Conservation (phyloP, 345 rosid genomes). For the Eucalyptus pumila region DNA sequence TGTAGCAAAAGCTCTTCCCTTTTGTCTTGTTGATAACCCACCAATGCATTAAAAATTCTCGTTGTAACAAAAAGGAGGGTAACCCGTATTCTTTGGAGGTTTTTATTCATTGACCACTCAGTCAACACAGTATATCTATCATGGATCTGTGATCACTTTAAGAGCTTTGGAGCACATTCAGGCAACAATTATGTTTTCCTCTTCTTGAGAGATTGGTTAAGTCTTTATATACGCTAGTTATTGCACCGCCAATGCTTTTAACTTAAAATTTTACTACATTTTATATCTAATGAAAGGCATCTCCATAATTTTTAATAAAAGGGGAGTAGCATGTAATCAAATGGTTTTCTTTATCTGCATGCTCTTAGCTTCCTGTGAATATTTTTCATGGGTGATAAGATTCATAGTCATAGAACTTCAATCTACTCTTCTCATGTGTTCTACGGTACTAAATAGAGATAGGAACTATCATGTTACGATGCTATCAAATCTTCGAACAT, state of each 20-base stretch:
- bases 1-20: not conserved
- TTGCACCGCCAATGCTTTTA: not conserved
- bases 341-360: not conserved
- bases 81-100: not conserved
- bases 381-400: not conserved
- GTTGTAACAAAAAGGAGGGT: not conserved
- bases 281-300: not conserved
- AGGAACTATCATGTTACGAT: not conserved
- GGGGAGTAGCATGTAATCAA: not conserved
- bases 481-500: not conserved
- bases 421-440: not conserved
- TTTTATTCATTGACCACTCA: not conserved
- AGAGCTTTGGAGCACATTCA: not conserved
- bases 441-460: not conserved
- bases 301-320: not conserved
- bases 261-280: not conserved
- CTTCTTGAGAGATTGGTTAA: not conserved
- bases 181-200: not conserved
- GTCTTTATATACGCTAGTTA: not conserved
- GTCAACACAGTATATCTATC: not conserved
- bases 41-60: not conserved
- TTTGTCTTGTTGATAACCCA: not conserved
- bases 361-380: not conserved
- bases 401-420: not conserved
- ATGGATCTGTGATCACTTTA: not conserved